Conservation (phyloP, 257 asterid species). For the Cordia subcordata region DNA sequence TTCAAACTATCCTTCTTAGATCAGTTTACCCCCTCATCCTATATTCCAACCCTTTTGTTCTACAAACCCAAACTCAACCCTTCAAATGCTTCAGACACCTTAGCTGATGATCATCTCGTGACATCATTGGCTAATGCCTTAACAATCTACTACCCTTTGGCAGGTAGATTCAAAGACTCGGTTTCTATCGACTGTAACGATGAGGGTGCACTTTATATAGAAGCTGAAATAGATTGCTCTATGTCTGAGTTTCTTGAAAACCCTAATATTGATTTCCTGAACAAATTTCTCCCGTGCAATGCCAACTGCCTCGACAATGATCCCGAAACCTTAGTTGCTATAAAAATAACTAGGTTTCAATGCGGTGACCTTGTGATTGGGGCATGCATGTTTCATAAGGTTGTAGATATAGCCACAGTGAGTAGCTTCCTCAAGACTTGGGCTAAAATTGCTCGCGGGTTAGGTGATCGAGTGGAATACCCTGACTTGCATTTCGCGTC, state of each 20-base stretch:
- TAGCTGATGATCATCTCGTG: neutral
- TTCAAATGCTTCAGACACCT: neutral
- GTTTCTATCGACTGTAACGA: constrained; percentile 23
- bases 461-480: neutral
- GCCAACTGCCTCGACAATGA: constrained; percentile 14
- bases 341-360: constrained; percentile 9
- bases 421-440: constrained; percentile 15
- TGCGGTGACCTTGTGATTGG: constrained; percentile 24
- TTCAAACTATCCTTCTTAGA: constrained; percentile 22
- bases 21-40: constrained; percentile 21
- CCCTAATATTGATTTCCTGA: constrained; percentile 18
- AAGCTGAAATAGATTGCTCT: constrained; percentile 14
- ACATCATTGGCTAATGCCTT: constrained; percentile 19
- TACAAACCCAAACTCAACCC: constrained; percentile 1
- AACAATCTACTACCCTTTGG: constrained; percentile 24
- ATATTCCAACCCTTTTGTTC: constrained; percentile 23
- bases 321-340: constrained; percentile 10
- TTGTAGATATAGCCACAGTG: constrained; percentile 15
- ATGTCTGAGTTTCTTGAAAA: constrained; percentile 15
- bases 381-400: constrained; percentile 21
- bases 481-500: constrained; percentile 16
- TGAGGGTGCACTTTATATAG: constrained; percentile 16
- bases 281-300: constrained; percentile 22
- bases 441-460: constrained; percentile 11
- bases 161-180: constrained; percentile 15